Conservation (phyloP, 441 rosid species). For the Brassica hybrid region DNA sequence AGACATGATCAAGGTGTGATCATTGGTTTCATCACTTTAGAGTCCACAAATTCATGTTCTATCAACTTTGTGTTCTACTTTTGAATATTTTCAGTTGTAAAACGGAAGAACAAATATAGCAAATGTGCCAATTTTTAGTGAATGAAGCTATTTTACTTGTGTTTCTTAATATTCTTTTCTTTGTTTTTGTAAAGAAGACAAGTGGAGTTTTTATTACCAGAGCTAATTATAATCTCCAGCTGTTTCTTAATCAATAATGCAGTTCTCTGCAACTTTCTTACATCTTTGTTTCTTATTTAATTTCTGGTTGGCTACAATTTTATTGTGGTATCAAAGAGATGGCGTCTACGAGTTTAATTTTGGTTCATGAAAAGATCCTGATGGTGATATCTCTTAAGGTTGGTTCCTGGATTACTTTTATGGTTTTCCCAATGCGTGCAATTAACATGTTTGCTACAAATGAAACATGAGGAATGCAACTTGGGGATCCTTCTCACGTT, state of each 20-base stretch:
- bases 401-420: neutral
- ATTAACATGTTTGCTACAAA: neutral
- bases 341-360: neutral
- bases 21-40: neutral
- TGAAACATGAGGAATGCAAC: neutral
- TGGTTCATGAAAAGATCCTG: neutral
- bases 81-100: constrained; percentile 32
- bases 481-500: neutral
- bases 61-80: constrained; percentile 28
- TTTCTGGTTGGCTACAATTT: neutral
- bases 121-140: constrained; percentile 34
- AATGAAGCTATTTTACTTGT: constrained; percentile 31
- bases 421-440: neutral
- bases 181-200: constrained; percentile 34
- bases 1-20: constrained; percentile 40
- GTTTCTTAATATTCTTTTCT: neutral
- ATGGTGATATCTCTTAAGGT: neutral
- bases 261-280: constrained; percentile 29
- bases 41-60: constrained; percentile 25
- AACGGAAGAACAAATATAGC: constrained; percentile 35
- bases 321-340: neutral
- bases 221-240: constrained; percentile 44
- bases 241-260: constrained; percentile 34
- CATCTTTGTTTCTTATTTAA: constrained; percentile 1
- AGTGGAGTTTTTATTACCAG: constrained; percentile 35